Evolutionary conservation across 2,329 filamentous ascomycete genomes (phyloP), one percentile per base, ranked within the genome.

Genomic region (Penicillium sumatraense): DNA sequence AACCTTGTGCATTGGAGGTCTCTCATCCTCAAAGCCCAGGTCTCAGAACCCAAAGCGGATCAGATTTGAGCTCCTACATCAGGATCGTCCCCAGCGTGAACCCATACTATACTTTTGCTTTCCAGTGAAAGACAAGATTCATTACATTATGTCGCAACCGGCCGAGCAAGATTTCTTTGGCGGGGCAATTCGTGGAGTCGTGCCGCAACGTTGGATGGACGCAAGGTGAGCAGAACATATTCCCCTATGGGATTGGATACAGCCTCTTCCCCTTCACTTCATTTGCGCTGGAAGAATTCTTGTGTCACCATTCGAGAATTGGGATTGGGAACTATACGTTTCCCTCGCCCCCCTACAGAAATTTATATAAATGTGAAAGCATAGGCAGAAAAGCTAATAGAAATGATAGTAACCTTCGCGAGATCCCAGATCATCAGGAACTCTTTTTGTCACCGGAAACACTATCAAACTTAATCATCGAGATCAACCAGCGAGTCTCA

Each of bases 391-490:
- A 13, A 20, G 53, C 62, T 59, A 60, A 61, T 48, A 16, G 7
- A n/a, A 2, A 33, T 24, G 36, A 54, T 55, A 75, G 72, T 55
- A 59, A 63, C 49, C 62, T 74, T 46, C 72, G 71, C 56, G 65
- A 77, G 67, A 66, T 77, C 49, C 74, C 75, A 38, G 70, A 75
- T 57, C 90, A 96, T 74, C 93, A 98, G 78, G 93, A 97, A 80
- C 89, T 97, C 64, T 96, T 87, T 78, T 88, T 97, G 68, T 91
- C 96, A 71, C 83, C 85, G 61, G 83, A 89, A 59, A 92, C 91
- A 47, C 93, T 93, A 73, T 91, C 90, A 3, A 92, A 85, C 75
- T 87, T 96, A 72, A 93, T 96, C 65, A 84, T 97, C 74, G 93
- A 98, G 68, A 91, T 98, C 68, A 89, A 90, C 51, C 89, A 97